Conservation (phyloP, 2,329 filamentous ascomycete species). For the Incumbomyces lentus region DNA sequence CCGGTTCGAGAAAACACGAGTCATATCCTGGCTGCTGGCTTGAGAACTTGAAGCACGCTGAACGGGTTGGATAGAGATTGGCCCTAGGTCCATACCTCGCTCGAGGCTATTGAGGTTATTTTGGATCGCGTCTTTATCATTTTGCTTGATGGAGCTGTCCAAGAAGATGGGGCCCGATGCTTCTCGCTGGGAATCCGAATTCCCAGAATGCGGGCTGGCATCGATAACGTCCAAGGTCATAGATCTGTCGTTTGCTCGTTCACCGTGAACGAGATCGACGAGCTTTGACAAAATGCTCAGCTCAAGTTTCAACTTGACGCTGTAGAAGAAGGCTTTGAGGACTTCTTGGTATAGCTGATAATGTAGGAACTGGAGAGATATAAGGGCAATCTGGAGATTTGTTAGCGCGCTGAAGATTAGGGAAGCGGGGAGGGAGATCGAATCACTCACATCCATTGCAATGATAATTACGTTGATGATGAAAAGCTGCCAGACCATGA, state of each 20-base stretch:
- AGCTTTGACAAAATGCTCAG: slow-evolving; percentile 39
- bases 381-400: slow-evolving; percentile 25
- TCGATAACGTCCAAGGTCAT: slow-evolving; percentile 11
- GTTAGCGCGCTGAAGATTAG: not conserved
- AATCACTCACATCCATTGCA: slow-evolving; percentile 27
- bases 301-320: slow-evolving; percentile 40
- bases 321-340: slow-evolving; percentile 38
- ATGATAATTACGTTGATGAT: slow-evolving; percentile 40
- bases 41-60: too few species aligned
- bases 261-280: slow-evolving; percentile 27
- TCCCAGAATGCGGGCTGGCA: slow-evolving; percentile 3
- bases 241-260: slow-evolving; percentile 3
- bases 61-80: too few species aligned
- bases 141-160: too few species aligned
- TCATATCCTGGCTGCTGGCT: not conserved
- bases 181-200: slow-evolving; percentile 1
- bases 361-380: slow-evolving; percentile 34
- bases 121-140: too few species aligned
- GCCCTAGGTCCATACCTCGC: too few species aligned
- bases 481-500: slow-evolving; percentile 40
- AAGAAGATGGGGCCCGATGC: not conserved
- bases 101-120: too few species aligned
- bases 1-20: not conserved
- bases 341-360: slow-evolving; percentile 37
- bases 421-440: not conserved